Conservation (phyloP, 1,139 yeast genomes). For the Pichia sp. region DNA sequence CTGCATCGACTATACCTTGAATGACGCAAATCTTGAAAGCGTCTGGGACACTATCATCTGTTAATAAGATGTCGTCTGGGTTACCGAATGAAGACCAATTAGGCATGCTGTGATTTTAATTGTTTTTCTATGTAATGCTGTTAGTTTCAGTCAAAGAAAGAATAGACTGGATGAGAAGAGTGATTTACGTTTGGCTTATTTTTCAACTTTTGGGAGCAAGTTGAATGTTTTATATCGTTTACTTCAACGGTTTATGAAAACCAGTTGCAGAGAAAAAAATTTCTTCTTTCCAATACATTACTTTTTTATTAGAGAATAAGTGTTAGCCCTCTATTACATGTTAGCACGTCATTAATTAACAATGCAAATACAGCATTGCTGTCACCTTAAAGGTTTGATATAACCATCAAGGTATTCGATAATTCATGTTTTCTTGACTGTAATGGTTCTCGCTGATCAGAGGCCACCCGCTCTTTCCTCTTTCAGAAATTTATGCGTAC, state of each 20-base stretch:
- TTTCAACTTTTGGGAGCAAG: not conserved
- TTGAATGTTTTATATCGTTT: not conserved
- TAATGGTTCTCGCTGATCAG: not conserved
- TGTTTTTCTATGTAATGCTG: not conserved
- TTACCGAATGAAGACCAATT: conserved; percentile 19
- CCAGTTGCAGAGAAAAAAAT: not conserved
- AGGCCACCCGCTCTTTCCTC: not conserved
- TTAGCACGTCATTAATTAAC: not conserved
- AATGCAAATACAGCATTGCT: not conserved
- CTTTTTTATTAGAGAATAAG: not conserved
- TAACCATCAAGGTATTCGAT: conserved; percentile 3
- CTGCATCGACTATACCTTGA: conserved; percentile 20
- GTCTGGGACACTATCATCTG: conserved; percentile 17
- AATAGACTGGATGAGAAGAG: not conserved
- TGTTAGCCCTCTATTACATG: not conserved
- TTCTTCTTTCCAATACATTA: not conserved
- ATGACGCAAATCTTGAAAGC: conserved; percentile 19
- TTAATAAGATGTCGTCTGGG: conserved; percentile 13
- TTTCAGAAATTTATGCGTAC: not conserved
- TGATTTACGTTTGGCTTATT: not conserved
- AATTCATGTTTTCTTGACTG: not conserved
- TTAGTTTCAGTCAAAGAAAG: not conserved
- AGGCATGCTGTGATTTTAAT: conserved; percentile 13
- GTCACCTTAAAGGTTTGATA: not conserved
- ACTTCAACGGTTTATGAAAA: not conserved